These are phyloP conservation scores for Mariannaea elegans DNA, from an alignment of 2,329 filamentous ascomycete genomes.

Conservation along the genomic window DNA sequence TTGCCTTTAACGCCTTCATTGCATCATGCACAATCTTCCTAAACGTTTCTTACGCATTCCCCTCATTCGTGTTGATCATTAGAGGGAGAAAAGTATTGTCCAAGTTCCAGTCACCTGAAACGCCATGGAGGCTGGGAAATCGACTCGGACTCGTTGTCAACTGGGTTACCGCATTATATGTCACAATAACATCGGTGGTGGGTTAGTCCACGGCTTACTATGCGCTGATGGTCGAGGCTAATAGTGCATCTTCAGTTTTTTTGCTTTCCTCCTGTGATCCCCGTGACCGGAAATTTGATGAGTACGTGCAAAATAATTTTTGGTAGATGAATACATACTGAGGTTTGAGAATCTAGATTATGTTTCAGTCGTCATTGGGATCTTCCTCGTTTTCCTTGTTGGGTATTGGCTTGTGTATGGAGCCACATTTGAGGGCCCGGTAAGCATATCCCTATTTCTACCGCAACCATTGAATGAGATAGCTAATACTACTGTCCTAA, in stretches of 20 bases:
- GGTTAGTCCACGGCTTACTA: background rate
- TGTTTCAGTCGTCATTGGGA: slow-evolving; percentile 48
- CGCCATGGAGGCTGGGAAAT: slow-evolving; percentile 24
- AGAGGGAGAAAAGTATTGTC: slow-evolving; percentile 4
- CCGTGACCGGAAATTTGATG: slow-evolving; percentile 29
- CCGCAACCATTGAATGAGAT: no score
- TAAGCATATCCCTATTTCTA: no score
- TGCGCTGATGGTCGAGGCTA: background rate
- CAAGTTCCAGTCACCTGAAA: slow-evolving; percentile 1
- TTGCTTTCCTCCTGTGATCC: slow-evolving; percentile 29
- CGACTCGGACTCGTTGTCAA: slow-evolving; percentile 22
- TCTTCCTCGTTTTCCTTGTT: slow-evolving; percentile 36
- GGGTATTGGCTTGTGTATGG: slow-evolving; percentile 26
- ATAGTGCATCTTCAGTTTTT: no score
- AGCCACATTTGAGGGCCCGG: slow-evolving; percentile 31
- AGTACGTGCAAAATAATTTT: slow-evolving; percentile 4
- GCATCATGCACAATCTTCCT: slow-evolving; percentile 33
- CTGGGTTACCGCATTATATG: slow-evolving; percentile 29
- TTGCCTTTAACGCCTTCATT: slow-evolving; percentile 33
- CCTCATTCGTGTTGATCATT: slow-evolving; percentile 22
- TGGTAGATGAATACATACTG: no score
- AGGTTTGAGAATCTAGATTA: no score
- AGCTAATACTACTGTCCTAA: no score
- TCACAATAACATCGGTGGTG: slow-evolving; percentile 29
- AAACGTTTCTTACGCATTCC: slow-evolving; percentile 32